These are phyloP conservation scores for Wickerhamomyces pijperi DNA, from an alignment of 805 yeast species.

Conservation along the genomic window DNA sequence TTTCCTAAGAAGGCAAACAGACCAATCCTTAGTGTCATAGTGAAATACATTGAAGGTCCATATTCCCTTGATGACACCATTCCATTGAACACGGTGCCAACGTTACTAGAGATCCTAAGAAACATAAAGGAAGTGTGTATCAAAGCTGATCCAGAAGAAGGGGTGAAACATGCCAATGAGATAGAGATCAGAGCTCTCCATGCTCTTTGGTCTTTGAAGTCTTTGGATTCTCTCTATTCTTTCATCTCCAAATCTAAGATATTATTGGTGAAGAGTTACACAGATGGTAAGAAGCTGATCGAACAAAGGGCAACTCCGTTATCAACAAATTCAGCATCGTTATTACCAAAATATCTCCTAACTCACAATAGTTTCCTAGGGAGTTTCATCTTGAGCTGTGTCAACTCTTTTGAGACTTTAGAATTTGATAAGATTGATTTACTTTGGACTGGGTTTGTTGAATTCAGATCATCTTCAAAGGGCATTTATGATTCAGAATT, in stretches of 20 bases:
- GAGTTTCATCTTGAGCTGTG: slow-evolving; percentile 28
- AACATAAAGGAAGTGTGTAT: slow-evolving; percentile 13
- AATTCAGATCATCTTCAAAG: slow-evolving; percentile 21
- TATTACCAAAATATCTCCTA: slow-evolving; percentile 15
- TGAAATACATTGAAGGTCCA: slow-evolving; percentile 30
- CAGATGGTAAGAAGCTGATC: slow-evolving; percentile 21
- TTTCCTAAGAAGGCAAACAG: slow-evolving; percentile 28
- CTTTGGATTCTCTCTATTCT: slow-evolving; percentile 36
- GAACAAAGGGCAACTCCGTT: background rate
- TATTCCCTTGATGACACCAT: slow-evolving; percentile 8
- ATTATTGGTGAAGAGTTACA: slow-evolving; percentile 24
- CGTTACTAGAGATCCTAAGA: slow-evolving; percentile 20
- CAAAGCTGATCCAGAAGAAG: slow-evolving; percentile 12
- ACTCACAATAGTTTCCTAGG: slow-evolving; percentile 34
- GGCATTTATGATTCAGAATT: slow-evolving; percentile 15
- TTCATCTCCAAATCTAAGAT: slow-evolving; percentile 22
- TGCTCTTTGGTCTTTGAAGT: slow-evolving; percentile 34
- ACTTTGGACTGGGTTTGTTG: slow-evolving; percentile 30
- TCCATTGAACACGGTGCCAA: slow-evolving; percentile 21
- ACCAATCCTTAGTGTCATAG: slow-evolving; percentile 30
- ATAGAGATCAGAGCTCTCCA: slow-evolving; percentile 23
- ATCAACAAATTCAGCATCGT: background rate
- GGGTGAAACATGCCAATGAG: slow-evolving; percentile 15
- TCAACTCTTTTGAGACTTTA: slow-evolving; percentile 29
- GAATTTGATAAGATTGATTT: slow-evolving; percentile 34